Evolutionary conservation across 805 yeast genomes (phyloP).

Genomic region (Ogataea paraovalis): DNA sequence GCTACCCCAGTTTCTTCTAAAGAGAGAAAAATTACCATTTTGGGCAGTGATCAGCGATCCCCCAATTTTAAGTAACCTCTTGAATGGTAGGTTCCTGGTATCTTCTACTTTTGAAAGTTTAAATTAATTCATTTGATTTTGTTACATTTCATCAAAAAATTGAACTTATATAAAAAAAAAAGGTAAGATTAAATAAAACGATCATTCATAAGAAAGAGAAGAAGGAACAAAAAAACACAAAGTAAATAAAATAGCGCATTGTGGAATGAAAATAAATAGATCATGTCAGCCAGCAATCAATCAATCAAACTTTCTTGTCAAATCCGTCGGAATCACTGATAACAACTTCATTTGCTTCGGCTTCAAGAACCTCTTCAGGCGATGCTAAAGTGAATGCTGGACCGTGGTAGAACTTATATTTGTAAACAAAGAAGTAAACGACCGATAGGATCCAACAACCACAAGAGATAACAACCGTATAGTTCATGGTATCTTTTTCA

Average conservation of each 20-base stretch:
- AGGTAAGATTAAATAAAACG: background rate
- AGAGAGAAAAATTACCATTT: no score
- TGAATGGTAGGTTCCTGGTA: no score
- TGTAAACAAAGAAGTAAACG: conserved; percentile 1
- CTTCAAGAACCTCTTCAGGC: background rate
- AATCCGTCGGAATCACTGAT: background rate
- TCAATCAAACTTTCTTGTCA: background rate
- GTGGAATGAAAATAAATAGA: background rate
- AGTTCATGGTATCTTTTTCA: conserved; percentile 55
- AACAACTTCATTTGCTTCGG: background rate
- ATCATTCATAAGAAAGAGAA: background rate
- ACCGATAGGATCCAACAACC: conserved; percentile 27
- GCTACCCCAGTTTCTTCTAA: no score
- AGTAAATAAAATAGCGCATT: background rate
- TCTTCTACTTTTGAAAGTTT: no score
- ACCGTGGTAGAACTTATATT: background rate
- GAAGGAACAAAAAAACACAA: background rate
- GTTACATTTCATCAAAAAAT: no score
- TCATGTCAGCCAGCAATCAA: background rate
- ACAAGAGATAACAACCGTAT: conserved; percentile 60
- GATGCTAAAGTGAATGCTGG: background rate
- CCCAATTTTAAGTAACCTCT: no score
- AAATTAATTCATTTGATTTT: no score
- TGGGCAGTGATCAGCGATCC: no score
- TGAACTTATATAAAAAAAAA: no score